These are phyloP conservation scores for Aspergillus campestris DNA, from an alignment of 495 filamentous ascomycete species.

Conservation along the genomic window DNA sequence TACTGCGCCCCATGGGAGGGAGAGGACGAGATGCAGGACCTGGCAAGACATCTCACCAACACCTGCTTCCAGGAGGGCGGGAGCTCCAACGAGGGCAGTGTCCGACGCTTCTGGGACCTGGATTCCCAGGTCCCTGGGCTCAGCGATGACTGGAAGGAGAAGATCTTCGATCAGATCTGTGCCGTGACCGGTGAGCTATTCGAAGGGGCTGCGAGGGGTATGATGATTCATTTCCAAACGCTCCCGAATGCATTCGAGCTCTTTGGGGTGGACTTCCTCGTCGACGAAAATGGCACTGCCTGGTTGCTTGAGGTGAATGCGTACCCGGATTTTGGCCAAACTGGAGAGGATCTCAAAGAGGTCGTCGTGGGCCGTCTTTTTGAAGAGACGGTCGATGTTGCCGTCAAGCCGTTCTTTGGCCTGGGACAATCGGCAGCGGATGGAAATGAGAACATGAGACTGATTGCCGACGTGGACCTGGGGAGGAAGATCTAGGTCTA, in stretches of 20 bases:
- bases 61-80: constrained; percentile 76
- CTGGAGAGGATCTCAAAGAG: constrained; percentile 59
- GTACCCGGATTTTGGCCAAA: constrained; percentile 92
- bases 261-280: constrained; percentile 85
- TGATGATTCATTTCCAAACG: constrained; percentile 87
- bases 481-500: constrained; percentile 30
- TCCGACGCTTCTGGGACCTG: constrained; percentile 64
- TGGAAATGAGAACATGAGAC: constrained; percentile 33
- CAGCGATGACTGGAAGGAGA: constrained; percentile 42
- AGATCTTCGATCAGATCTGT: constrained; percentile 65
- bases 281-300: constrained; percentile 53
- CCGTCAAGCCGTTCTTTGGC: constrained; percentile 55
- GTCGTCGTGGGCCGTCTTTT: constrained; percentile 65
- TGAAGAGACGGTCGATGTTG: constrained; percentile 59
- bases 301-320: constrained; percentile 93
- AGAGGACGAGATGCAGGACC: constrained; percentile 41
- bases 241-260: constrained; percentile 83
- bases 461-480: constrained; percentile 55
- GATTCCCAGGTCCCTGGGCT: constrained; percentile 33
- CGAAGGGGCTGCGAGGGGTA: constrained; percentile 70
- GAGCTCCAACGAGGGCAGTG: constrained; percentile 46
- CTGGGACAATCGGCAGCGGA: constrained; percentile 15
- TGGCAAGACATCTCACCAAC: constrained; percentile 80
- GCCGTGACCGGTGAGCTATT: constrained; percentile 65
- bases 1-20: constrained; percentile 47